A percentile compares a stretch with the other conserved stretches of the same genome.
Evolutionary conservation across 2,329 filamentous ascomycete species (phyloP).

Genomic region (Epichloe aotearoae): DNA sequence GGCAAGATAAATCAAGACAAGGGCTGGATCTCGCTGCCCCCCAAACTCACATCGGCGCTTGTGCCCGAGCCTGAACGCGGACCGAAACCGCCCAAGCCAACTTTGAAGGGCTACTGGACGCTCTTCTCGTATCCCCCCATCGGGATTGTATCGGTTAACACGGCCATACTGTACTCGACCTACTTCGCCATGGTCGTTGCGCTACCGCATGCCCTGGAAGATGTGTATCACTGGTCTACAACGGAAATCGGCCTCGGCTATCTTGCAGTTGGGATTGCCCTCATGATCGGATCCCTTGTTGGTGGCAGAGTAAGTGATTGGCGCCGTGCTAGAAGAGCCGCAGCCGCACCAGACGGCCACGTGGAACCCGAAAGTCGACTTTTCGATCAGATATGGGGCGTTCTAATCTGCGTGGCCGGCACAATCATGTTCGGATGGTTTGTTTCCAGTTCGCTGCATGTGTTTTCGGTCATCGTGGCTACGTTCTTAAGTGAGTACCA

Average conservation of each 20-base stretch:
- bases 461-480: constrained; percentile 15
- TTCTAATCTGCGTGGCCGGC: constrained; percentile 23
- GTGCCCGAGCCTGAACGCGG: constrained; percentile 13
- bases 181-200: constrained; percentile 20
- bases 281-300: constrained; percentile 21
- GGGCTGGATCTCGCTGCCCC: constrained; percentile 9
- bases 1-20: constrained; percentile 16
- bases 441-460: constrained; percentile 15
- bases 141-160: constrained; percentile 20
- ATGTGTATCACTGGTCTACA: constrained; percentile 21
- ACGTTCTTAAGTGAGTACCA: constrained; percentile 16
- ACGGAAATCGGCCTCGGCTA: constrained; percentile 22
- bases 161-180: constrained; percentile 19
- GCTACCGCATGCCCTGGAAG: constrained; percentile 16
- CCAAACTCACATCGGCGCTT: constrained; percentile 11
- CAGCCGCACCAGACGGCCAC: constrained; percentile 5
- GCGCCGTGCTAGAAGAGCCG: constrained; percentile 13
- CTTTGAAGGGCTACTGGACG: constrained; percentile 13
- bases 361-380: constrained; percentile 25
- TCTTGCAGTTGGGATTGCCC: constrained; percentile 14
- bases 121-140: constrained; percentile 21
- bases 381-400: constrained; percentile 25
- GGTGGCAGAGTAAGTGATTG: constrained; percentile 26
- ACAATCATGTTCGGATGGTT: constrained; percentile 29
- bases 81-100: constrained; percentile 17